Percentiles rank a stretch among this genome's conserved stretches.
Evolutionary conservation across 805 yeast genomes (phyloP).

Genomic region (Wickerhamiella alocasiicola): DNA sequence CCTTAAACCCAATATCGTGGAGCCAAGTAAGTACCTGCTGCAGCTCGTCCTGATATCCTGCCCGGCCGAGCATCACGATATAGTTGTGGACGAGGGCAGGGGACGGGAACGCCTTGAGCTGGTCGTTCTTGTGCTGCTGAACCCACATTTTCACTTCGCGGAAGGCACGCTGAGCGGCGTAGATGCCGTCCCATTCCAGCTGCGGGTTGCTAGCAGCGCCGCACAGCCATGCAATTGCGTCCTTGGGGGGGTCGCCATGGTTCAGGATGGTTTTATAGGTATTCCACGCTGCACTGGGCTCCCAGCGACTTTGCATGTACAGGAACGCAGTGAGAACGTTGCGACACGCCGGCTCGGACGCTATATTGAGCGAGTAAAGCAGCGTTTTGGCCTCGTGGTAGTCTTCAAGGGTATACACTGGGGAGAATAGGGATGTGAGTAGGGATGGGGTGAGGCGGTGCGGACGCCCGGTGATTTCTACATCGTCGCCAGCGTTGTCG

Average conservation of each 20-base stretch:
- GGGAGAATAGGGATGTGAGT: slow-evolving; percentile 11
- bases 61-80: slow-evolving; percentile 37
- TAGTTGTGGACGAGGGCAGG: slow-evolving; percentile 41
- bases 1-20: slow-evolving; percentile 36
- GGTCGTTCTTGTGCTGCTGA: slow-evolving; percentile 20
- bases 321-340: slow-evolving; percentile 24
- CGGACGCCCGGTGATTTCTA: too few relatives aligned
- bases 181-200: slow-evolving; percentile 37
- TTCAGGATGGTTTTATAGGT: slow-evolving; percentile 23
- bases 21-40: slow-evolving; percentile 41
- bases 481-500: too few relatives aligned
- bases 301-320: slow-evolving; percentile 21
- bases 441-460: not conserved
- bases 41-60: slow-evolving; percentile 38
- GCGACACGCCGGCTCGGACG: slow-evolving; percentile 6
- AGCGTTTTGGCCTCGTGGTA: slow-evolving; percentile 3
- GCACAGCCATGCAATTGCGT: slow-evolving; percentile 35
- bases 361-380: not conserved
- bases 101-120: slow-evolving; percentile 33
- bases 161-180: slow-evolving; percentile 49
- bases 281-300: slow-evolving; percentile 23
- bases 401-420: slow-evolving; percentile 8
- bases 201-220: slow-evolving; percentile 32
- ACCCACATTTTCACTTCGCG: slow-evolving; percentile 39
- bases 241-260: slow-evolving; percentile 24